Conservation (phyloP, 176 grass and related monocot genomes). For the Bolboschoenus planiculmis region DNA sequence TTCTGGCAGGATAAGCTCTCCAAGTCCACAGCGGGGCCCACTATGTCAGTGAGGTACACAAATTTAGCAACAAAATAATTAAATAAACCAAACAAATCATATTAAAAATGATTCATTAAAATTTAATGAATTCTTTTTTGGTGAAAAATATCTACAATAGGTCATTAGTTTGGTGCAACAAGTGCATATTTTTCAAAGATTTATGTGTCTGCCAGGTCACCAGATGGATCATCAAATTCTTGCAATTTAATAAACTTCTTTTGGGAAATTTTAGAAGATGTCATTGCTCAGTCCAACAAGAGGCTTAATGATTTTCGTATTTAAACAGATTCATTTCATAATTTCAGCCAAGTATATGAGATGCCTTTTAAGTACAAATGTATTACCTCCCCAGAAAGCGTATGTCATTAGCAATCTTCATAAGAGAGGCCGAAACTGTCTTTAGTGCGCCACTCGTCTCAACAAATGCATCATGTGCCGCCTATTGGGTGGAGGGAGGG, state of each 20-base stretch:
- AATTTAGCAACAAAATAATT: not conserved
- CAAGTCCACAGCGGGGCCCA: conserved; percentile 93
- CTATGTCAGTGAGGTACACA: conserved; percentile 25
- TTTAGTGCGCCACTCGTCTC: conserved; percentile 84
- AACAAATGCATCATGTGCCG: conserved; percentile 98
- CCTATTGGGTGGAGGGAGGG: conserved; percentile 28
- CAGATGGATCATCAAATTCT: not conserved
- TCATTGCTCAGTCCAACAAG: not conserved
- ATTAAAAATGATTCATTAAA: no score
- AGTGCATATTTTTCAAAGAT: not conserved
- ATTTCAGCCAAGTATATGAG: not conserved
- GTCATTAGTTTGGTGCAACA: not conserved
- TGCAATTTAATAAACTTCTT: not conserved
- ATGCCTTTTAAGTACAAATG: not conserved
- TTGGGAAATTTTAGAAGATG: not conserved
- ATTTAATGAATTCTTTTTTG: not conserved
- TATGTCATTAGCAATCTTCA: conserved; percentile 99
- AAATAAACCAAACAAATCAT: not conserved
- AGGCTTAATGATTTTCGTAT: not conserved
- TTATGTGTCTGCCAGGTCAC: not conserved
- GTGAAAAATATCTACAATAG: not conserved
- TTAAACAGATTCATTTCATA: not conserved
- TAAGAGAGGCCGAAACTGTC: conserved; percentile 87
- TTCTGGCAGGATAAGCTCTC: conserved; percentile 94
- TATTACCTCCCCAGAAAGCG: conserved; percentile 82